Conservation (phyloP, 176 grass and related monocot genomes). For the Areca catechu region DNA sequence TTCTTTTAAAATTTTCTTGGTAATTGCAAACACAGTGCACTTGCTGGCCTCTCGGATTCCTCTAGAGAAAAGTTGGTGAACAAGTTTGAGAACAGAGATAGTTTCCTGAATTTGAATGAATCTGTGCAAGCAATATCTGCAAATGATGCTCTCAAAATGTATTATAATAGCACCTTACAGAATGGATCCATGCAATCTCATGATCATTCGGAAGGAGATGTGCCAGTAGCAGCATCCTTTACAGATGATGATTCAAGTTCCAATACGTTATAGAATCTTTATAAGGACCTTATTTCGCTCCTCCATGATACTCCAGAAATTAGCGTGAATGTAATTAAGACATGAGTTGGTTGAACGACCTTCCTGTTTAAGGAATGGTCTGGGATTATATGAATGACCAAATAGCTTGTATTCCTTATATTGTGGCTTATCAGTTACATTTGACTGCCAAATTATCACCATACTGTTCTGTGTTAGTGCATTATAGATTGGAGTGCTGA, state of each 20-base stretch:
- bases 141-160: conserved; percentile 39
- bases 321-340: conserved; percentile 24
- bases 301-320: conserved; percentile 38
- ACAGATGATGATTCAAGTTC: conserved; percentile 14
- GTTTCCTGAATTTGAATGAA: conserved; percentile 22
- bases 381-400: not conserved
- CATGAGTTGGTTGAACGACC: conserved; percentile 9
- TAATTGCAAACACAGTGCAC: conserved; percentile 24
- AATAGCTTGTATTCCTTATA: not conserved
- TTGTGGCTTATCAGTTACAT: no score
- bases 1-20: not conserved
- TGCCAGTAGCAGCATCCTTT: conserved; percentile 4
- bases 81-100: conserved; percentile 26
- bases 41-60: conserved; percentile 37
- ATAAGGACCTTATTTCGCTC: conserved; percentile 38
- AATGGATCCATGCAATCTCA: not conserved
- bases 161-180: conserved; percentile 31
- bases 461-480: no score
- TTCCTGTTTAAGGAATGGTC: not conserved
- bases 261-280: conserved; percentile 31
- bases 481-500: no score
- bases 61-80: conserved; percentile 46
- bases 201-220: conserved; percentile 6
- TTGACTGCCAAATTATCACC: no score
- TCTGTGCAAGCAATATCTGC: conserved; percentile 45